Percentiles rank a stretch among this genome's conserved stretches.
Evolutionary conservation across 1,284 basidiomycete species (phyloP).

Genomic region (Marasmius fiardii): DNA sequence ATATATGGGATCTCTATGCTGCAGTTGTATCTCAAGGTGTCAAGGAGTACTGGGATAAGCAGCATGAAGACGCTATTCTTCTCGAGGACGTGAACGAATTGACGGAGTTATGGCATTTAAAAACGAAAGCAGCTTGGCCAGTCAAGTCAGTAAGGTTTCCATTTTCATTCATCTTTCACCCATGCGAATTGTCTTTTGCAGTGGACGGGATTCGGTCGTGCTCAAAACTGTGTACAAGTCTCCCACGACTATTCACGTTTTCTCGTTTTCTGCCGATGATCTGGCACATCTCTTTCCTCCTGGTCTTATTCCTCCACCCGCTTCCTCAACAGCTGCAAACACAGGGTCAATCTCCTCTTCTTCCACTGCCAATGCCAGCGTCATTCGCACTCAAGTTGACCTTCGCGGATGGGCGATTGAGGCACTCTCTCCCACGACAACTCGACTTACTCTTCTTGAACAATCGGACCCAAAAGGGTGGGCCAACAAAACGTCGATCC

Average conservation of each 20-base stretch:
- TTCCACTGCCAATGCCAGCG: constrained; percentile 58
- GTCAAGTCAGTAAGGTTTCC: constrained; percentile 65
- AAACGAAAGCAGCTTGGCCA: constrained; percentile 88
- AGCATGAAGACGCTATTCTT: constrained; percentile 80
- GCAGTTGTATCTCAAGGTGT: constrained; percentile 85
- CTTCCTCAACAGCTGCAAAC: constrained; percentile 60
- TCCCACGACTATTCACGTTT: constrained; percentile 91
- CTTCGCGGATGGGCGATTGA: constrained; percentile 98
- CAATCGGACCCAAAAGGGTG: constrained; percentile 98
- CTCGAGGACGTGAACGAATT: constrained; percentile 92
- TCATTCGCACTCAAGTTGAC: constrained; percentile 93
- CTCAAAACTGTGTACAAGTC: constrained; percentile 98
- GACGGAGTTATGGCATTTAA: constrained; percentile 90
- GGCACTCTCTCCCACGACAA: constrained; percentile 92
- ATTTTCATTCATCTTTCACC: constrained; percentile 5
- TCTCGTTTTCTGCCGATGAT: constrained; percentile 79
- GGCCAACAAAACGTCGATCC: constrained; percentile 94
- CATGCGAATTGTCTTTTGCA: constrained; percentile 28
- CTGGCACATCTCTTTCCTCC: constrained; percentile 1
- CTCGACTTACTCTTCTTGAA: constrained; percentile 90
- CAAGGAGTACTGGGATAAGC: constrained; percentile 86
- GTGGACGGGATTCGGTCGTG: constrained; percentile 87
- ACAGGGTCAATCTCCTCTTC: constrained; percentile 78
- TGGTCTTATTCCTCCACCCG: background rate
- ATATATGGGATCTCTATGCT: constrained; percentile 95